A percentile compares a stretch with the other conserved stretches of the same genome.
These are phyloP conservation scores for Rheum nobile DNA, from an alignment of 148 eudicot species.

Conservation along the genomic window DNA sequence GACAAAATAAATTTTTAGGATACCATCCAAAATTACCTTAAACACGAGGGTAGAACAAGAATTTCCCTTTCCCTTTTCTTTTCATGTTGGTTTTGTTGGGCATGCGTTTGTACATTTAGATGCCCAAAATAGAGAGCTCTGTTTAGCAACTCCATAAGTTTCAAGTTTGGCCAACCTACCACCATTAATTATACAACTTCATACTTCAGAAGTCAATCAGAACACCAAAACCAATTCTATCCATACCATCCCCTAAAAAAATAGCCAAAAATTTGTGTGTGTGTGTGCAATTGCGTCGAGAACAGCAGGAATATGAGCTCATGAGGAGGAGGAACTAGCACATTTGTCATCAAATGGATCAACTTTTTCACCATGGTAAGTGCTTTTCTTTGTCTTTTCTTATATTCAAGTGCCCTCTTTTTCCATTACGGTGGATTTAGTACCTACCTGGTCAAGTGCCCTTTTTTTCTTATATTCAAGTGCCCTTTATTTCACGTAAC, in stretches of 20 bases:
- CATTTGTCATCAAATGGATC: conserved; percentile 81
- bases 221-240: neutral
- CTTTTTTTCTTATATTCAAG: too few relatives aligned
- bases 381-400: neutral
- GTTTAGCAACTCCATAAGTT: conserved; percentile 1
- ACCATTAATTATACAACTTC: neutral
- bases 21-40: too few relatives aligned
- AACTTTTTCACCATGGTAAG: conserved; percentile 74
- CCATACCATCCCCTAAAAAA: neutral
- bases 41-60: too few relatives aligned
- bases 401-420: neutral
- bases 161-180: neutral
- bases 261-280: neutral
- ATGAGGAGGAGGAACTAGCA: conserved; percentile 54
- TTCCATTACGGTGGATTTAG: neutral
- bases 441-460: too few relatives aligned
- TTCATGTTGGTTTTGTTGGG: conserved; percentile 2
- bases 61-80: too few relatives aligned
- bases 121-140: neutral
- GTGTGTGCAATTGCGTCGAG: conserved; percentile 1
- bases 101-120: neutral
- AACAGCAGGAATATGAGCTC: conserved; percentile 29
- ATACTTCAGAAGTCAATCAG: neutral
- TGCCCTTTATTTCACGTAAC: too few relatives aligned
- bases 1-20: too few relatives aligned